A percentile compares a stretch with the other conserved stretches of the same genome.
Conservation (phyloP, 2,329 filamentous ascomycete genomes). For the Arthrobotrys entomopaga region DNA sequence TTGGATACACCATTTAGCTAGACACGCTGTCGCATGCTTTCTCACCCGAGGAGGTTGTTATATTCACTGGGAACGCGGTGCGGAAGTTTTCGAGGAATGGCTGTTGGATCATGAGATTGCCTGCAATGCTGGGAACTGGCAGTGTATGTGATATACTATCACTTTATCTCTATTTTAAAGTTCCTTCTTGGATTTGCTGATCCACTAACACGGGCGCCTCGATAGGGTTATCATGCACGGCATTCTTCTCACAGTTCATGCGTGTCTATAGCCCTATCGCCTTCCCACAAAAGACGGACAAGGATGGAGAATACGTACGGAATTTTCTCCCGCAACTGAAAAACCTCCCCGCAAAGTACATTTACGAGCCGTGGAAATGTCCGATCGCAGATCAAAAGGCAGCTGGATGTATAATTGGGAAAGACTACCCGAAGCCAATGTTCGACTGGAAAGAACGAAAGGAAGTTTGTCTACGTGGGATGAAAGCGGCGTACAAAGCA, state of each 20-base stretch:
- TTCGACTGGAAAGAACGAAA: conserved; percentile 76
- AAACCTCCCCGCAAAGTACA: conserved; percentile 73
- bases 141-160: conserved; percentile 63
- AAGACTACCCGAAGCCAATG: conserved; percentile 79
- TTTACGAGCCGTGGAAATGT: conserved; percentile 83
- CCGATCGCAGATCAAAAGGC: conserved; percentile 74
- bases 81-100: conserved; percentile 80
- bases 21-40: conserved; percentile 82
- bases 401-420: conserved; percentile 72
- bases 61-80: conserved; percentile 80
- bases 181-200: background rate
- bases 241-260: conserved; percentile 78
- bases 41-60: conserved; percentile 83
- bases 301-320: conserved; percentile 72
- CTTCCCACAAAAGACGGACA: conserved; percentile 81
- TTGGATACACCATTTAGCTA: conserved; percentile 82
- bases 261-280: conserved; percentile 76
- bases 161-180: background rate
- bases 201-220: background rate
- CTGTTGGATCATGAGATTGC: conserved; percentile 79
- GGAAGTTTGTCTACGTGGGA: conserved; percentile 71
- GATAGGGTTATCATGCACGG: conserved; percentile 74
- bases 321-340: conserved; percentile 75
- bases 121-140: conserved; percentile 80
- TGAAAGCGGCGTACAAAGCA: conserved; percentile 76